Conservation (phyloP, 2,329 filamentous ascomycete species). For the Diaporthe ampelina region DNA sequence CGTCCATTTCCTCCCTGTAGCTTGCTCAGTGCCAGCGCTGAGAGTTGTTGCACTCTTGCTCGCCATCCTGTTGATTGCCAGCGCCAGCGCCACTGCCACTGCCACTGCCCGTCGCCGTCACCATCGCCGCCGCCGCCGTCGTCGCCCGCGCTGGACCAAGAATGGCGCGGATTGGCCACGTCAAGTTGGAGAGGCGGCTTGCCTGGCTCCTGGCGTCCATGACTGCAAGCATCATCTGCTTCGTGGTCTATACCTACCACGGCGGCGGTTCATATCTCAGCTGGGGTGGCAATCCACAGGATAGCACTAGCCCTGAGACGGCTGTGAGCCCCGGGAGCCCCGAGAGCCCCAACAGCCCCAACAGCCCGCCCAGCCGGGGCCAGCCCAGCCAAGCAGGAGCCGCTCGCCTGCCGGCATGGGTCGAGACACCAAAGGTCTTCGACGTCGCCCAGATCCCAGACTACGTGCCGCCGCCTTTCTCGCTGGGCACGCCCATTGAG, state of each 20-base stretch:
- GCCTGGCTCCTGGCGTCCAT: conserved; percentile 25
- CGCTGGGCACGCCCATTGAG: conserved; percentile 12
- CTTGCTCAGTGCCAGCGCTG: background rate
- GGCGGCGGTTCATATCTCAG: background rate
- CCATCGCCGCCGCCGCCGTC: background rate
- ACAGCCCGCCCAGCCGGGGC: background rate
- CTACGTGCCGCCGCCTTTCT: background rate
- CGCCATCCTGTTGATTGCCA: background rate
- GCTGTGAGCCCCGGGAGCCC: background rate
- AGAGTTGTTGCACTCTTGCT: background rate
- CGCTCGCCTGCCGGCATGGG: conserved; percentile 20
- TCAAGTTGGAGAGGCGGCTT: conserved; percentile 17
- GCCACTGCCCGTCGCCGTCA: background rate
- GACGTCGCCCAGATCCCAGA: background rate
- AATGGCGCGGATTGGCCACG: conserved; percentile 22
- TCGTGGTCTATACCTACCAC: conserved; percentile 13
- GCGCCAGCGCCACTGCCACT: background rate
- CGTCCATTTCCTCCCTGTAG: too few species aligned
- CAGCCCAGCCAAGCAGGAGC: background rate
- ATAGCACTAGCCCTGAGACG: background rate
- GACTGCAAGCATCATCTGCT: conserved; percentile 24
- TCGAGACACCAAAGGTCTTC: conserved; percentile 37
- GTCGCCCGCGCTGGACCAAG: background rate
- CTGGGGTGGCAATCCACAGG: background rate
- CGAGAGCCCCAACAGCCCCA: too few species aligned